These are phyloP conservation scores for Haplosporangium gracile DNA, from an alignment of 192 early-diverging fungal species.

Conservation along the genomic window DNA sequence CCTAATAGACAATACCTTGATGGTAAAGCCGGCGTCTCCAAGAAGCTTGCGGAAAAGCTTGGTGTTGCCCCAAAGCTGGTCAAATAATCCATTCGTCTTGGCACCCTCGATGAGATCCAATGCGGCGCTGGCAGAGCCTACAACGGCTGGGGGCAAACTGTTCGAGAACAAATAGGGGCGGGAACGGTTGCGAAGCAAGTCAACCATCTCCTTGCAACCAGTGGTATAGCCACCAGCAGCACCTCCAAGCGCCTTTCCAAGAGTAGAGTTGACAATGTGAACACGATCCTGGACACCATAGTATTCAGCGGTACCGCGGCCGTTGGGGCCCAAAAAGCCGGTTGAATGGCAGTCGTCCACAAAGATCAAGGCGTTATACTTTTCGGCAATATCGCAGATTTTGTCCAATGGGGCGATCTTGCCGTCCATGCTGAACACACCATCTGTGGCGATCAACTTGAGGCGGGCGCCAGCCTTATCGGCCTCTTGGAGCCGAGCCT, in stretches of 20 bases:
- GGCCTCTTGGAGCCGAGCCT: slow-evolving; percentile 82
- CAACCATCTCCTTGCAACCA: slow-evolving; percentile 87
- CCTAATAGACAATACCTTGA: slow-evolving; percentile 57
- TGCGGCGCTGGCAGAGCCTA: slow-evolving; percentile 81
- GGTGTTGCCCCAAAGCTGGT: slow-evolving; percentile 71
- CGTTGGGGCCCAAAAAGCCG: slow-evolving; percentile 92
- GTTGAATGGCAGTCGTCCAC: slow-evolving; percentile 96
- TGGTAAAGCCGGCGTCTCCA: slow-evolving; percentile 70
- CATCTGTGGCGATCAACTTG: slow-evolving; percentile 96
- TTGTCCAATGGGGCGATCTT: slow-evolving; percentile 91
- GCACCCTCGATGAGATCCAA: slow-evolving; percentile 65
- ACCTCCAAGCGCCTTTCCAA: slow-evolving; percentile 93
- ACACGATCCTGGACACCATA: slow-evolving; percentile 87
- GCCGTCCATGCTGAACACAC: slow-evolving; percentile 96
- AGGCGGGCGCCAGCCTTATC: slow-evolving; percentile 82
- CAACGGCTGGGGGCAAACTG: slow-evolving; percentile 93
- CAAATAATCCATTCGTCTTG: slow-evolving; percentile 62
- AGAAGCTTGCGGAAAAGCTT: slow-evolving; percentile 70
- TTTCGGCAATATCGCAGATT: slow-evolving; percentile 87
- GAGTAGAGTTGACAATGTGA: slow-evolving; percentile 93
- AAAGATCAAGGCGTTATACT: slow-evolving; percentile 95
- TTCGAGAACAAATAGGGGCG: slow-evolving; percentile 98
- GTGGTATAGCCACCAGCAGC: slow-evolving; percentile 97
- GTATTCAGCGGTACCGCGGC: slow-evolving; percentile 94
- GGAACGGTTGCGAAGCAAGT: slow-evolving; percentile 93